Conservation (phyloP, 257 asterid species). For the Ehretia macrophylla region DNA sequence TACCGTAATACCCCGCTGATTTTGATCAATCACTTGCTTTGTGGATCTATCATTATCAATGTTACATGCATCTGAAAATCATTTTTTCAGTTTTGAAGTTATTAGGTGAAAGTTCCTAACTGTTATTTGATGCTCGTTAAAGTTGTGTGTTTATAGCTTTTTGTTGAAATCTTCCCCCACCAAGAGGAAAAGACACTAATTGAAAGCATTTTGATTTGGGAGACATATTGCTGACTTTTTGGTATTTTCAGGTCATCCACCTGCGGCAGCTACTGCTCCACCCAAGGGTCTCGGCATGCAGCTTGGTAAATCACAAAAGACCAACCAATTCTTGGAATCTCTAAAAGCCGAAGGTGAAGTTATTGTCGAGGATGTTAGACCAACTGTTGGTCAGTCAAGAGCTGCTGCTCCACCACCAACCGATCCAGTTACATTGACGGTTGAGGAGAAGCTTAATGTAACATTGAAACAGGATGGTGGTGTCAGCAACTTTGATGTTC, state of each 20-base stretch:
- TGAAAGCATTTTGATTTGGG: background rate
- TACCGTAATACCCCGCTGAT: too few species aligned
- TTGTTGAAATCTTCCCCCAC: background rate
- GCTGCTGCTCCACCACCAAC: slow-evolving; percentile 62
- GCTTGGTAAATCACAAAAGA: slow-evolving; percentile 75
- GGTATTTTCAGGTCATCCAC: slow-evolving; percentile 52
- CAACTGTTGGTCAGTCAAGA: slow-evolving; percentile 63
- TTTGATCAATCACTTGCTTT: too few species aligned
- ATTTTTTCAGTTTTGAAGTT: too few species aligned
- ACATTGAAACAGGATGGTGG: slow-evolving; percentile 84
- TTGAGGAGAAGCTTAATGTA: slow-evolving; percentile 76
- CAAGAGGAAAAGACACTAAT: background rate
- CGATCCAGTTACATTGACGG: slow-evolving; percentile 85
- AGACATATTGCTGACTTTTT: background rate
- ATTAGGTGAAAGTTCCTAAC: too few species aligned
- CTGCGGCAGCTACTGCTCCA: slow-evolving; percentile 80
- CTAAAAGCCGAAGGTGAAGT: slow-evolving; percentile 88
- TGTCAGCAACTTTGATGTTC: slow-evolving; percentile 73
- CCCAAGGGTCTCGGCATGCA: slow-evolving; percentile 86
- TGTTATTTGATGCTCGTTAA: too few species aligned
- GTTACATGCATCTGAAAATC: too few species aligned
- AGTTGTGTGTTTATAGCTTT: too few species aligned
- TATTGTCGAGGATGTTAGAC: slow-evolving; percentile 83
- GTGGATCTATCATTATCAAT: too few species aligned
- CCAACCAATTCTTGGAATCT: slow-evolving; percentile 87